phyloP scores from a whole-genome alignment of 495 filamentous ascomycete species.

The Aspergillus ellipticus region DNA sequence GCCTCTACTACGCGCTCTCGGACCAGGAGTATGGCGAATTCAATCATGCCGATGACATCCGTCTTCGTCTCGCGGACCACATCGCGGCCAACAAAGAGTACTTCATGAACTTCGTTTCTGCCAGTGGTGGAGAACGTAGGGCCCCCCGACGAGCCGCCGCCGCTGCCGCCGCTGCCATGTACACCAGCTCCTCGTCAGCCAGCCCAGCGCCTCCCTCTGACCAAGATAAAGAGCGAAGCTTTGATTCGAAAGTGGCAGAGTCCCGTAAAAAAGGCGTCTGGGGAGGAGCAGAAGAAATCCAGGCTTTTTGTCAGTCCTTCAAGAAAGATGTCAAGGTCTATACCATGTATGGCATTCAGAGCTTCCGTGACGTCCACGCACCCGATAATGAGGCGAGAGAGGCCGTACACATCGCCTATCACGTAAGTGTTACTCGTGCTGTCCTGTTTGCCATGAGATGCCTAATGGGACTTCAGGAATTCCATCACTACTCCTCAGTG shows the following conservation, averaged over 20 bases:
- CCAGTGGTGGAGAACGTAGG: slow-evolving; percentile 56
- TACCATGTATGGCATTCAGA: slow-evolving; percentile 44
- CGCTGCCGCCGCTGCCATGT: slow-evolving; percentile 31
- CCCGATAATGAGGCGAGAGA: slow-evolving; percentile 37
- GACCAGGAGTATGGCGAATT: slow-evolving; percentile 71
- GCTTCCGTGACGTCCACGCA: slow-evolving; percentile 47
- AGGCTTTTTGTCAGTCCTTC: slow-evolving; percentile 62
- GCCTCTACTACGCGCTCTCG: slow-evolving; percentile 72
- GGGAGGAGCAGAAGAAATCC: slow-evolving; percentile 70
- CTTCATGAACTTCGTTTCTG: slow-evolving; percentile 66
- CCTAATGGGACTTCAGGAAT: slow-evolving; percentile 26
- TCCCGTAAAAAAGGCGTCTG: slow-evolving; percentile 63
- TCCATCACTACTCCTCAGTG: slow-evolving; percentile 75
- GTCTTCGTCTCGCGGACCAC: slow-evolving; percentile 56
- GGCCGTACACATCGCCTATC: slow-evolving; percentile 64
- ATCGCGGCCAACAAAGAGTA: slow-evolving; percentile 58
- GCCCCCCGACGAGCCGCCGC: slow-evolving; percentile 59
- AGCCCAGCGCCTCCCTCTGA: slow-evolving; percentile 37
- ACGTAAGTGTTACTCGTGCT: slow-evolving; percentile 48
- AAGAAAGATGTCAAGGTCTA: slow-evolving; percentile 63
- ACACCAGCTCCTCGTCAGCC: slow-evolving; percentile 30
- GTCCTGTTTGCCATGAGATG: not conserved
- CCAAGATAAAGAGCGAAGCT: slow-evolving; percentile 59
- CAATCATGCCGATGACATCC: slow-evolving; percentile 54
- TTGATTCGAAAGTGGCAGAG: slow-evolving; percentile 55